These are phyloP conservation scores for Uncinocarpus reesii DNA, from an alignment of 2,329 filamentous ascomycete genomes.

Conservation along the genomic window DNA sequence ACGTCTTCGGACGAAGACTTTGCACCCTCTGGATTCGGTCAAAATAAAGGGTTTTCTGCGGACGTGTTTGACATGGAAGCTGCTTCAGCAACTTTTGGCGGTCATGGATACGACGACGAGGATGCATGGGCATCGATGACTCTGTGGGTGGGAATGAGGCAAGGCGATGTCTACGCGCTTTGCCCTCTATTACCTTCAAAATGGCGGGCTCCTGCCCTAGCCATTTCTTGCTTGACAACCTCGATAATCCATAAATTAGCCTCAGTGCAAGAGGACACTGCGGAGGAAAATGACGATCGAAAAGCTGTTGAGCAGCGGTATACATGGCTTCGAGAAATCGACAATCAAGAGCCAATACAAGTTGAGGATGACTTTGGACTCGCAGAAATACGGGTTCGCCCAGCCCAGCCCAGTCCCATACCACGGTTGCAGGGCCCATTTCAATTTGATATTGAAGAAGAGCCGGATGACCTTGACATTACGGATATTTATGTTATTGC, in stretches of 20 bases:
- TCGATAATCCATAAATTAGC: slow-evolving; percentile 65
- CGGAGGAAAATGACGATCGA: slow-evolving; percentile 37
- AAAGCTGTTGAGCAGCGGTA: slow-evolving; percentile 46
- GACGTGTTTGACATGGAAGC: slow-evolving; percentile 91
- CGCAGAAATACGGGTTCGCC: slow-evolving; percentile 47
- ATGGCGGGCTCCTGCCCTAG: slow-evolving; percentile 67
- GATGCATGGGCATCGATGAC: slow-evolving; percentile 87
- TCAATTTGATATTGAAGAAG: slow-evolving; percentile 40
- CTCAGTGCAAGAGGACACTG: slow-evolving; percentile 32
- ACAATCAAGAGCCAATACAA: slow-evolving; percentile 43
- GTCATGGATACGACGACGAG: slow-evolving; percentile 48
- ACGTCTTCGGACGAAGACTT: slow-evolving; percentile 74
- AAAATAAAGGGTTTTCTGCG: slow-evolving; percentile 73
- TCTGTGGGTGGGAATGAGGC: slow-evolving; percentile 89
- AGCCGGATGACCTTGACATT: slow-evolving; percentile 46
- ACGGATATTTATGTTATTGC: slow-evolving; percentile 52
- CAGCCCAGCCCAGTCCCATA: slow-evolving; percentile 44
- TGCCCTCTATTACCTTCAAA: slow-evolving; percentile 80
- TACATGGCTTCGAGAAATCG: slow-evolving; percentile 49
- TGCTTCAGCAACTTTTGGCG: slow-evolving; percentile 80
- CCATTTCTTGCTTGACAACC: slow-evolving; percentile 72
- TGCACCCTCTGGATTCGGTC: slow-evolving; percentile 60
- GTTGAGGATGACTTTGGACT: slow-evolving; percentile 27
- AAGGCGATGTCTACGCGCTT: slow-evolving; percentile 85
- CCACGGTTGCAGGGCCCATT: slow-evolving; percentile 56